These are phyloP conservation scores for Cutaneotrichosporon sp. DNA, from an alignment of 1,284 basidiomycete species.

Conservation along the genomic window DNA sequence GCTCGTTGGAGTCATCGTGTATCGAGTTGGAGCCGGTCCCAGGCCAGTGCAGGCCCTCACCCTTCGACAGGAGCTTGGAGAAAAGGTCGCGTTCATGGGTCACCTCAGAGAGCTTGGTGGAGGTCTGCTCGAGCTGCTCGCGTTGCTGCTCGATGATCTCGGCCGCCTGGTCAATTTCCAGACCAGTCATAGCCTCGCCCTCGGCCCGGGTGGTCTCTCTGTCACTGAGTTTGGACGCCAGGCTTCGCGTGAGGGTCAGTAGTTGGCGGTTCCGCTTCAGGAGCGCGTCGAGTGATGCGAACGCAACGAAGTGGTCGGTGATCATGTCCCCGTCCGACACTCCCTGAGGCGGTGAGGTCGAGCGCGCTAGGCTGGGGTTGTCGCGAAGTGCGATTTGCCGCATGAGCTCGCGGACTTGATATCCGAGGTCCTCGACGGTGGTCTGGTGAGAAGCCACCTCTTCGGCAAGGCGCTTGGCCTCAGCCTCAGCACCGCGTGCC, in stretches of 20 bases:
- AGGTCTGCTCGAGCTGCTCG: slow-evolving; percentile 71
- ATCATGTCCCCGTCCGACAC: slow-evolving; percentile 68
- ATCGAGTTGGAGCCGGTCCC: slow-evolving; percentile 5
- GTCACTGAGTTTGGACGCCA: slow-evolving; percentile 66
- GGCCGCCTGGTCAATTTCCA: slow-evolving; percentile 8
- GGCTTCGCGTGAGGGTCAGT: slow-evolving; percentile 75
- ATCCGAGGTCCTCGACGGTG: slow-evolving; percentile 80
- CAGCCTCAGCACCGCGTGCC: slow-evolving; percentile 59
- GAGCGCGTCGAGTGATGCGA: slow-evolving; percentile 73
- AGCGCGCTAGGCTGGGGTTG: slow-evolving; percentile 72
- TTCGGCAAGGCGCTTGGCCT: slow-evolving; percentile 61
- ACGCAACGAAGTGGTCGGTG: slow-evolving; percentile 84
- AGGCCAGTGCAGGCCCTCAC: slow-evolving; percentile 44
- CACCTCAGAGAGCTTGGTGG: slow-evolving; percentile 73
- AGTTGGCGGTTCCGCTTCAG: slow-evolving; percentile 85
- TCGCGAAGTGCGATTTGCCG: slow-evolving; percentile 76
- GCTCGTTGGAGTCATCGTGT: slow-evolving; percentile 26
- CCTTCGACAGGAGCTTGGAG: slow-evolving; percentile 64
- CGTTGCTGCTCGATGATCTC: slow-evolving; percentile 13
- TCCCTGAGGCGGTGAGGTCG: slow-evolving; percentile 27
- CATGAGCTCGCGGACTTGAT: slow-evolving; percentile 76
- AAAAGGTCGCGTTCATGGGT: slow-evolving; percentile 85
- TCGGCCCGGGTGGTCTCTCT: slow-evolving; percentile 57
- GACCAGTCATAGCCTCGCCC: slow-evolving; percentile 2
- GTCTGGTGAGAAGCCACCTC: slow-evolving; percentile 72